A percentile compares a stretch with the other conserved stretches of the same genome.
Evolutionary conservation across 2,329 filamentous ascomycete species (phyloP).

Genomic region (Paraphoma chrysanthemicola): DNA sequence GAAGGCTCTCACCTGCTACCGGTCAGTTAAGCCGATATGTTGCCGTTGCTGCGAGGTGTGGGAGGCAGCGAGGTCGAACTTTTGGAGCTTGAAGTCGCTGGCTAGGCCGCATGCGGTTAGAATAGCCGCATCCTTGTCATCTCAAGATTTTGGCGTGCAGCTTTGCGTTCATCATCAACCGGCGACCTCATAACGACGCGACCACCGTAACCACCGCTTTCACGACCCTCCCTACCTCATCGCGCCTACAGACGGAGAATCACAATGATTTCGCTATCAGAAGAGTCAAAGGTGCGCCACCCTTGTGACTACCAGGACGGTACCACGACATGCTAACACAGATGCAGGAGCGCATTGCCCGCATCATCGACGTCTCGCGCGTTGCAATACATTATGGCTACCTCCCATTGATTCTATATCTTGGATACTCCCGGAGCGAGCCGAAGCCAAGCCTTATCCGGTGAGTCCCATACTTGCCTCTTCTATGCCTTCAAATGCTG

Average conservation of each 20-base stretch:
- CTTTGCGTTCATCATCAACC: constrained; percentile 17
- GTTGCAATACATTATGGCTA: constrained; percentile 98
- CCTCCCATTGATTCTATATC: constrained; percentile 93
- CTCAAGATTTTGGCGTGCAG: constrained; percentile 31
- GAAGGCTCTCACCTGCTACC: too few relatives aligned
- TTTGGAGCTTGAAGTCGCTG: constrained; percentile 26
- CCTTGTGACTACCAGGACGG: not conserved
- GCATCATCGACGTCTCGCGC: constrained; percentile 92
- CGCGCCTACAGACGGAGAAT: not conserved
- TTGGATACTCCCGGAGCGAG: constrained; percentile 94
- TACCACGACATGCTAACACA: constrained; percentile 28
- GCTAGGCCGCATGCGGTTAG: constrained; percentile 17
- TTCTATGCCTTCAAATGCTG: not conserved
- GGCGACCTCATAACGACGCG: constrained; percentile 14
- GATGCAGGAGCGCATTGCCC: constrained; percentile 90
- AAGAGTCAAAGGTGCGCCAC: constrained; percentile 86
- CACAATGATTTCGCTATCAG: constrained; percentile 74
- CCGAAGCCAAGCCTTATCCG: constrained; percentile 82
- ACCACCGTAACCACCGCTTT: constrained; percentile 4
- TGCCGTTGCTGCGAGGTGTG: constrained; percentile 1
- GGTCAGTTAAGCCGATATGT: not conserved
- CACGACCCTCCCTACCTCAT: not conserved
- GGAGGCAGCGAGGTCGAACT: constrained; percentile 15
- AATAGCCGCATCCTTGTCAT: constrained; percentile 8
- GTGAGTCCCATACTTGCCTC: constrained; percentile 49